Conservation (phyloP, 345 rosid species). For the Pugionium cornutum region DNA sequence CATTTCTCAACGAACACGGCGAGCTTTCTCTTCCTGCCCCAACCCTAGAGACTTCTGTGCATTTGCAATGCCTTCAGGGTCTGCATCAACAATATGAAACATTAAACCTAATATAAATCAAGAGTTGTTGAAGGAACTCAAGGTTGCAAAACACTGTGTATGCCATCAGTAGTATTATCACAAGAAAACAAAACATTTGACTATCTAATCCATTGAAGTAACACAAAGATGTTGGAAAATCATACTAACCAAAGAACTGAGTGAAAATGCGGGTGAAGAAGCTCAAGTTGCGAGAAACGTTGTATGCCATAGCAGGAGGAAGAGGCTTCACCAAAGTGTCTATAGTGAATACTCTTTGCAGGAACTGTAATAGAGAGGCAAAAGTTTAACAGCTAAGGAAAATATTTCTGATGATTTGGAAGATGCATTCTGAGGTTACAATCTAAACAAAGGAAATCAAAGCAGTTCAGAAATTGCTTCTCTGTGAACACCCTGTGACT, state of each 20-base stretch:
- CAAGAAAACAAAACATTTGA: not conserved
- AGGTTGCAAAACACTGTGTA: constrained; percentile 8
- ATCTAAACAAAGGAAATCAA: not conserved
- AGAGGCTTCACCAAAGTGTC: constrained; percentile 97
- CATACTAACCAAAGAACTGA: constrained; percentile 85
- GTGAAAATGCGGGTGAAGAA: constrained; percentile 97
- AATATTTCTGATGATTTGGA: not conserved
- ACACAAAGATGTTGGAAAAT: not conserved
- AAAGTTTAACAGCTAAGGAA: constrained; percentile 6
- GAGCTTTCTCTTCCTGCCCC: constrained; percentile 91
- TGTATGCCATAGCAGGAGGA: constrained; percentile 88
- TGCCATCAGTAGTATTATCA: not conserved
- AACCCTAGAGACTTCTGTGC: constrained; percentile 92
- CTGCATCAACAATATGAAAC: constrained; percentile 41
- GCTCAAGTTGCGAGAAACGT: constrained; percentile 86
- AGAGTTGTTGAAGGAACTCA: not conserved
- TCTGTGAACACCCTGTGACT: not conserved
- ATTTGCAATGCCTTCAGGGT: constrained; percentile 93
- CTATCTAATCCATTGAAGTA: not conserved
- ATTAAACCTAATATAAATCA: constrained; percentile 1
- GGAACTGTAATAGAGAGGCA: constrained; percentile 54
- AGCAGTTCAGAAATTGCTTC: not conserved
- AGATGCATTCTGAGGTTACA: not conserved
- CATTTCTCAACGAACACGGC: constrained; percentile 59
- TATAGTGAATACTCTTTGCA: constrained; percentile 82